phyloP scores from a whole-genome alignment of 176 grass and related monocot species.

The Canna indica region DNA sequence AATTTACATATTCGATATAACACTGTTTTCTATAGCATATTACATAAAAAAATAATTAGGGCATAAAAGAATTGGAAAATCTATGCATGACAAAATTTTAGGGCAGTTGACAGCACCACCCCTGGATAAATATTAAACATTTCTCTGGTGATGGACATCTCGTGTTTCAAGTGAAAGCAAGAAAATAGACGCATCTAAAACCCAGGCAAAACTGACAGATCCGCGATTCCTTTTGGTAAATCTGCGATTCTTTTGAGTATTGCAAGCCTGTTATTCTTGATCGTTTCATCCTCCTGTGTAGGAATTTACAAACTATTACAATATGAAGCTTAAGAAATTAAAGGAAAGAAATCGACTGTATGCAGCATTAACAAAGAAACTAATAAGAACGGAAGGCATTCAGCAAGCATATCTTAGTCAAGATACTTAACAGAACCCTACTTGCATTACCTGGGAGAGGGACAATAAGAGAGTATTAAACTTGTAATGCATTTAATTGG shows the following conservation, averaged over 20 bases:
- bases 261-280: conserved; percentile 70
- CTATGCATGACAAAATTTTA: neutral
- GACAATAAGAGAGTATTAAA: too few relatives aligned
- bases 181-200: conserved; percentile 31
- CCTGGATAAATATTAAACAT: neutral
- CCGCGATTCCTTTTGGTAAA: conserved; percentile 67
- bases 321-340: neutral
- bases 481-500: too few relatives aligned
- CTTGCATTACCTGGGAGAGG: conserved; percentile 2
- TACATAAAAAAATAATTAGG: neutral
- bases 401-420: neutral
- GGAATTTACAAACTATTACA: neutral
- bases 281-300: conserved; percentile 64
- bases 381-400: conserved; percentile 4
- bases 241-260: conserved; percentile 60
- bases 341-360: neutral
- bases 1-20: neutral
- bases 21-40: too few relatives aligned
- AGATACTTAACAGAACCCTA: too few relatives aligned
- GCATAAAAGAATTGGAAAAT: neutral
- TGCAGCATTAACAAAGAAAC: neutral
- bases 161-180: neutral
- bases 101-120: neutral
- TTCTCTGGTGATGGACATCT: neutral
- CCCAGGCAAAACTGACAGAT: conserved; percentile 82